Conservation (phyloP, 805 yeast genomes). For the Starmerella stellata region DNA sequence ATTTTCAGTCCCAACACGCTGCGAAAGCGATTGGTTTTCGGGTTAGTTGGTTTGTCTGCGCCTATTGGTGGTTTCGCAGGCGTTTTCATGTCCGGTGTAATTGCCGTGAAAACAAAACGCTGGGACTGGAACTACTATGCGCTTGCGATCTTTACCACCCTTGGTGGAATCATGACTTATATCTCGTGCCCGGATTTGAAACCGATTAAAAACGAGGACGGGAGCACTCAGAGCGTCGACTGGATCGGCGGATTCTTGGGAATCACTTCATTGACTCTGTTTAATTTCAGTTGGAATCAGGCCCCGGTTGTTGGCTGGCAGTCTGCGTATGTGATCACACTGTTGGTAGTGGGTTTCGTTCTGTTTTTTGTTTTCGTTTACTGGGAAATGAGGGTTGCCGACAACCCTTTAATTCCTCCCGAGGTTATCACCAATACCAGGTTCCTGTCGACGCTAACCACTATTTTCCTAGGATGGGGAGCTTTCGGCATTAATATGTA, state of each 20-base stretch:
- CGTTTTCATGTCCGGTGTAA: slow-evolving; percentile 27
- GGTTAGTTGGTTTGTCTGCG: slow-evolving; percentile 41
- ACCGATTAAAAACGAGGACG: slow-evolving; percentile 3
- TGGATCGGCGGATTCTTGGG: slow-evolving; percentile 40
- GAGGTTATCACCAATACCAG: slow-evolving; percentile 32
- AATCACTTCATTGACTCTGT: slow-evolving; percentile 38
- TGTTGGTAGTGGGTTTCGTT: slow-evolving; percentile 35
- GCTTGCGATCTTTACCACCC: slow-evolving; percentile 25
- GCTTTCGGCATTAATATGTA: slow-evolving; percentile 60
- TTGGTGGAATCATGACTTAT: slow-evolving; percentile 5
- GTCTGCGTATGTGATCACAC: slow-evolving; percentile 34
- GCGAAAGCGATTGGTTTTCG: slow-evolving; percentile 37
- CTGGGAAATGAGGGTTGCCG: slow-evolving; percentile 31
- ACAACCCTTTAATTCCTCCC: slow-evolving; percentile 38
- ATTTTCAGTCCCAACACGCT: slow-evolving; percentile 10
- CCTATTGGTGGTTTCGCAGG: slow-evolving; percentile 47
- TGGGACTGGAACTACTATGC: slow-evolving; percentile 27
- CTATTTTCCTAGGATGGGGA: slow-evolving; percentile 54
- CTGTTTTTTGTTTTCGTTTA: slow-evolving; percentile 30
- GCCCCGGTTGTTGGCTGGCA: slow-evolving; percentile 60
- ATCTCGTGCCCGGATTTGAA: slow-evolving; percentile 7
- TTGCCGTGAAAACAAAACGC: slow-evolving; percentile 10
- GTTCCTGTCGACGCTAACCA: slow-evolving; percentile 28
- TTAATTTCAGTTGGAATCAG: slow-evolving; percentile 59
- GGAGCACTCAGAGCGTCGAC: slow-evolving; percentile 29